These are phyloP conservation scores for Heteromeles arbutifolia DNA, from an alignment of 306 rosid genomes.

Conservation along the genomic window DNA sequence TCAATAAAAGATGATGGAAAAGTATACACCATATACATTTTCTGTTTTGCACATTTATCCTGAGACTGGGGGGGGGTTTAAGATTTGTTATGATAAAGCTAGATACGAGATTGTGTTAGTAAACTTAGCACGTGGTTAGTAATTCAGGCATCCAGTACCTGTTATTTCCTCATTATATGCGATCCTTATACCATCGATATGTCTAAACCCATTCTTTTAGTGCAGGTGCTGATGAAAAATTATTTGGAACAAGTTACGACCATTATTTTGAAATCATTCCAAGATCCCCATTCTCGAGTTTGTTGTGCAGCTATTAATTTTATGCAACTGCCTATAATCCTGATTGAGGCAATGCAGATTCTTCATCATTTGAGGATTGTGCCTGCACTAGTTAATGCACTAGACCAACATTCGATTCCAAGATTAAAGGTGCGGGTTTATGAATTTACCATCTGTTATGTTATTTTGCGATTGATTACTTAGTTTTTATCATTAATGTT, in stretches of 20 bases:
- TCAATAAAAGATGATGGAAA: not conserved
- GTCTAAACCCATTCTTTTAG: not conserved
- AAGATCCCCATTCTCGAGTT: slow-evolving; percentile 8
- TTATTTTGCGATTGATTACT: not conserved
- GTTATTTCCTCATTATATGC: no score
- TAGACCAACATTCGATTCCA: not conserved
- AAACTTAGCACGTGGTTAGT: not conserved
- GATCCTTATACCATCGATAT: not conserved
- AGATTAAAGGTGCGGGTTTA: not conserved
- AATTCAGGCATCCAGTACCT: not conserved
- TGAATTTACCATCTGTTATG: not conserved
- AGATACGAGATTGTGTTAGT: not conserved
- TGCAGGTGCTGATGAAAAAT: slow-evolving; percentile 10
- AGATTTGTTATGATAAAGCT: not conserved
- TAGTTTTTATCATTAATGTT: not conserved
- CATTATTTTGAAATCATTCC: slow-evolving; percentile 2
- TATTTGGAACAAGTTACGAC: not conserved
- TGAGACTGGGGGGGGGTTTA: not conserved
- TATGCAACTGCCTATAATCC: slow-evolving; percentile 4
- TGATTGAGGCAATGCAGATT: slow-evolving; percentile 8
- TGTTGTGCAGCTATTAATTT: slow-evolving; percentile 10
- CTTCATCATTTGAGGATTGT: slow-evolving; percentile 8
- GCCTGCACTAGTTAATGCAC: not conserved
- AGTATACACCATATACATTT: not conserved
- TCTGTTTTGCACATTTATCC: not conserved